A percentile compares a stretch with the other conserved stretches of the same genome.
Evolutionary conservation across 1,284 basidiomycete species (phyloP).

Genomic region (Macrocybe sp.): DNA sequence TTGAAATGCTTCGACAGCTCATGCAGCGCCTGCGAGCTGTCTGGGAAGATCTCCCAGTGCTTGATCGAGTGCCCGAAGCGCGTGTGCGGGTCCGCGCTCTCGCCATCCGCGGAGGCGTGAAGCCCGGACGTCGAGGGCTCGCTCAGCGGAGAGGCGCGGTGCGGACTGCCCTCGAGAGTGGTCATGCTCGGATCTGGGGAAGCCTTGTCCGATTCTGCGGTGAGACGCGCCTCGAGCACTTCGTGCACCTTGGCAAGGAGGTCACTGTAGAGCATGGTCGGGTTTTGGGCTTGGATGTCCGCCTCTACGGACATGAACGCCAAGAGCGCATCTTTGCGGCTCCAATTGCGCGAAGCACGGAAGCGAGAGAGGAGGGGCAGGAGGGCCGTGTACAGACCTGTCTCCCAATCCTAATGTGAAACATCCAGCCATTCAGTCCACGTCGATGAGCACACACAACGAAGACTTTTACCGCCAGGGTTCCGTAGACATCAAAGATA

Average conservation of each 20-base stretch:
- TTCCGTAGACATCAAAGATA: conserved; percentile 69
- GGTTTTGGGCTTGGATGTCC: conserved; percentile 53
- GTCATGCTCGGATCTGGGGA: conserved; percentile 14
- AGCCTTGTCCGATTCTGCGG: conserved; percentile 15
- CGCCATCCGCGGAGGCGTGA: conserved; percentile 8
- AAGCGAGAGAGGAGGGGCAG: conserved; percentile 45
- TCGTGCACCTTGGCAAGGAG: conserved; percentile 52
- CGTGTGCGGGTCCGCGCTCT: conserved; percentile 22
- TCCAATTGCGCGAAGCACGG: conserved; percentile 37
- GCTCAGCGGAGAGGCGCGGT: conserved; percentile 9
- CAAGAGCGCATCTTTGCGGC: conserved; percentile 44
- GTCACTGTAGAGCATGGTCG: conserved; percentile 53
- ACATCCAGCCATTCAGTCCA: not conserved
- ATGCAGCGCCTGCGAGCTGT: conserved; percentile 55
- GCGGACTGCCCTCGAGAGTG: conserved; percentile 15
- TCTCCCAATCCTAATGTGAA: conserved; percentile 61
- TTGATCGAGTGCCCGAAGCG: conserved; percentile 55
- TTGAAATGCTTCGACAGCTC: conserved; percentile 57
- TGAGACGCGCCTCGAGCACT: conserved; percentile 35
- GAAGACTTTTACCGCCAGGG: conserved; percentile 41
- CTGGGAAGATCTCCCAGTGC: conserved; percentile 62
- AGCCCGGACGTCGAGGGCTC: conserved; percentile 13
- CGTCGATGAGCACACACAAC: conserved; percentile 11
- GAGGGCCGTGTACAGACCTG: conserved; percentile 51
- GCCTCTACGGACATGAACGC: conserved; percentile 51